Base-by-base conservation (phyloP, 768 basidiomycete species). In the Mycena indigotica region DNA sequence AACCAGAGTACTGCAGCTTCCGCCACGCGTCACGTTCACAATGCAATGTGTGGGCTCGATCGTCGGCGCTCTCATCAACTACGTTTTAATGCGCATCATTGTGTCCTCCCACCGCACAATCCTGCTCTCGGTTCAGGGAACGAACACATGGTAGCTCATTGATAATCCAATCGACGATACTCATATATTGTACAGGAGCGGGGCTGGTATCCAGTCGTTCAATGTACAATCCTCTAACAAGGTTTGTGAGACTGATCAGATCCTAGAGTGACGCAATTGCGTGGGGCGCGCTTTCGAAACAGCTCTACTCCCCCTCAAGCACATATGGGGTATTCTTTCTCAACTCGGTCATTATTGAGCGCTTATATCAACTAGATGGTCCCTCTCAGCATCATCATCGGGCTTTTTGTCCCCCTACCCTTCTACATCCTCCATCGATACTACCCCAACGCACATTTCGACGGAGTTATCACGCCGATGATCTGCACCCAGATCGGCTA, bases 11-110 rank as follows among this genome's bases (percentile, higher is more conserved):
- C 32, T 8, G 32, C 32, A 35, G 32, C 77, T 88, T 39, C 84
- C 86, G 32, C 86, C 86, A 44, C 82, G 85, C 8, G 80, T 80
- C 29, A 82, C 86, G 2, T 87, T 88, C 69, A 75, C 78, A 19
- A 83, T 83, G 5, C 85, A 87, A 65, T 77, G 74, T 28, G 52
- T 79, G 45, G 85, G 87, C 1, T 81, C 84, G 5, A 69, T 88
- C 40, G 70, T 87, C 29, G 85, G 82, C 52, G 72, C 73, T 23
- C 62, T 77, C 1, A 63, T 77, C 51, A 76, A 76, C 65, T 75
- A 83, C 52, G 75, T 85, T 49, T 73, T 87, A 57, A 85, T 85
- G 84, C 83, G 80, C 55, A 70, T 73, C 1, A 81, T 87, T 52
- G 75, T 88, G 62, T 63, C 65, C 17, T 70, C 63, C 29, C 81